phyloP scores from a whole-genome alignment of 2,329 filamentous ascomycete genomes.

The Sporothrix inflata region DNA sequence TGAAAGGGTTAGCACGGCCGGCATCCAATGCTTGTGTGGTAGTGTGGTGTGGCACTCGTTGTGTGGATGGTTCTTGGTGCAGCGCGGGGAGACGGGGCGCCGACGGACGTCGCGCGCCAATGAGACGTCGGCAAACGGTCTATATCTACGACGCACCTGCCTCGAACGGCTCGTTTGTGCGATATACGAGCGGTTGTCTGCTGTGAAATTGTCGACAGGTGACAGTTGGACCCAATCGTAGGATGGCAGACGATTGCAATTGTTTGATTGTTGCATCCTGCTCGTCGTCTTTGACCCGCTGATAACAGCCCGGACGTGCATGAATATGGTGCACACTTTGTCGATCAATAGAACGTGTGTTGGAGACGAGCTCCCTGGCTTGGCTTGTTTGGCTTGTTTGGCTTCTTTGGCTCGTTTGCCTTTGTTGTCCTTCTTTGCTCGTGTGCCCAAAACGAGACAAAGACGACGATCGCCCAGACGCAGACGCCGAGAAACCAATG shows the following conservation, averaged over 20 bases:
- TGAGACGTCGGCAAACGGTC: neutral
- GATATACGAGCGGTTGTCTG: neutral
- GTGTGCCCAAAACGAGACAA: slow-evolving; percentile 3
- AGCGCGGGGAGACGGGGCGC: neutral
- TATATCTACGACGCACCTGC: neutral
- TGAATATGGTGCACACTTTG: neutral
- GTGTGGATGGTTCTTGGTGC: no score
- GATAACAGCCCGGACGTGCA: neutral
- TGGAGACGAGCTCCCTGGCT: neutral
- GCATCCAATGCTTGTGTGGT: neutral
- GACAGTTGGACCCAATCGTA: neutral
- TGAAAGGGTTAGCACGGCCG: neutral
- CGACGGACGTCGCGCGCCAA: slow-evolving; percentile 5
- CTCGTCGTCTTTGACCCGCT: neutral
- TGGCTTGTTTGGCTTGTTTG: no score
- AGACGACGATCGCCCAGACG: neutral
- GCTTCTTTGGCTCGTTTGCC: no score
- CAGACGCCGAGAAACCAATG: neutral
- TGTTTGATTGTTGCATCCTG: neutral
- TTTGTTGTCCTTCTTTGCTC: neutral
- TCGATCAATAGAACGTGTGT: neutral
- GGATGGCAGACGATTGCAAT: neutral
- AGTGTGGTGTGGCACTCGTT: neutral
- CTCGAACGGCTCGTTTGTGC: neutral
- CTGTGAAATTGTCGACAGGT: neutral